These are phyloP conservation scores for Coniochaeta ligniaria DNA, from an alignment of 2,329 filamentous ascomycete species.

Conservation along the genomic window DNA sequence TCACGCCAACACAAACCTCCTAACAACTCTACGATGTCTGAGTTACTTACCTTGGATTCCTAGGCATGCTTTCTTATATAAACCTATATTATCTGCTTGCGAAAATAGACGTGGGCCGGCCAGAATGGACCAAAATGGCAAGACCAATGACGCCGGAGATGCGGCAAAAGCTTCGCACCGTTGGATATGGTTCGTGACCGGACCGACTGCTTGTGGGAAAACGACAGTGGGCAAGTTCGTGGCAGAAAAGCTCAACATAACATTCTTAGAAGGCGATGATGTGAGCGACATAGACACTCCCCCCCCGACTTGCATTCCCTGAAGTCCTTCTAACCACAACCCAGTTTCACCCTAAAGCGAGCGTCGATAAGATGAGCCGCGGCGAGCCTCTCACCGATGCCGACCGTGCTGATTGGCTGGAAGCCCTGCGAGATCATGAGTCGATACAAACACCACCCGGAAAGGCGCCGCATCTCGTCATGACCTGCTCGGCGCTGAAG, in stretches of 20 bases:
- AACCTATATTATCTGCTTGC: background rate
- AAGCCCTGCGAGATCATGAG: conserved; percentile 45
- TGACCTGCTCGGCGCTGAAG: conserved; percentile 76
- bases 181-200: conserved; percentile 55
- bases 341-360: conserved; percentile 54
- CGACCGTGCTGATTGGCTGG: conserved; percentile 75
- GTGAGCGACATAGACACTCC: conserved; percentile 32
- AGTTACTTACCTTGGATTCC: background rate
- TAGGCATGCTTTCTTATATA: background rate
- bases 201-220: conserved; percentile 55
- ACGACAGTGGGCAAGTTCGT: conserved; percentile 49
- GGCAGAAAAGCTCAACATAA: conserved; percentile 38
- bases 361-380: conserved; percentile 65
- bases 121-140: background rate
- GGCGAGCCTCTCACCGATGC: conserved; percentile 64
- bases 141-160: background rate
- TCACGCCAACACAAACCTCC: background rate
- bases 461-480: conserved; percentile 51
- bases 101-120: background rate
- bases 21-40: background rate
- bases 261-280: conserved; percentile 56
- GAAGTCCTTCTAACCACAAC: background rate
- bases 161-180: conserved; percentile 1
- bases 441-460: conserved; percentile 28
- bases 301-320: background rate